Conservation (phyloP, 2,329 filamentous ascomycete species). For the Dothiorella sarmentorum region DNA sequence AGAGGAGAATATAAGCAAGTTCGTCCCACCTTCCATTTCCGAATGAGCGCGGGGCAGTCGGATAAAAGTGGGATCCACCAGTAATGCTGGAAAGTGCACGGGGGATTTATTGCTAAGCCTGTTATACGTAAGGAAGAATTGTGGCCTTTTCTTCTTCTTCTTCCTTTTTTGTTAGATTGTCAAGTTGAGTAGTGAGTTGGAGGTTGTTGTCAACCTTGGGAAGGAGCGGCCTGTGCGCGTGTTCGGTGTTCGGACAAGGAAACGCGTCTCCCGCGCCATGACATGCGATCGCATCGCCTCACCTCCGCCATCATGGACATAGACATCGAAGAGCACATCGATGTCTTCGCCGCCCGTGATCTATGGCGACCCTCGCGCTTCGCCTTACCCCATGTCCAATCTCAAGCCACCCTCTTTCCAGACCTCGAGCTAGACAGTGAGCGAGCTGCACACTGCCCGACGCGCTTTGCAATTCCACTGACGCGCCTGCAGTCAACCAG, state of each 20-base stretch:
- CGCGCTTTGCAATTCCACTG: constrained; percentile 24
- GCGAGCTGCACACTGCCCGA: constrained; percentile 26
- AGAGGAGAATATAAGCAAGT: not conserved
- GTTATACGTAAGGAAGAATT: too few relatives aligned
- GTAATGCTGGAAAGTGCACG: too few relatives aligned
- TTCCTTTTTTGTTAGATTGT: too few relatives aligned
- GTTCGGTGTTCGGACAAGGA: not conserved
- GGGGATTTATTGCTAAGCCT: too few relatives aligned
- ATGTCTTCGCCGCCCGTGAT: constrained; percentile 63
- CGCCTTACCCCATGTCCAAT: constrained; percentile 25
- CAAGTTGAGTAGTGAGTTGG: too few relatives aligned
- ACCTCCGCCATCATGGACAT: constrained; percentile 14
- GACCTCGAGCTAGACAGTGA: constrained; percentile 36
- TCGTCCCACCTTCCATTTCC: constrained; percentile 1
- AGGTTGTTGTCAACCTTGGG: too few relatives aligned
- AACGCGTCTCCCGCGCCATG: constrained; percentile 13
- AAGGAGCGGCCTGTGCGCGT: too few relatives aligned
- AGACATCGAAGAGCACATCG: constrained; percentile 35
- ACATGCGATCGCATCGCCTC: constrained; percentile 1
- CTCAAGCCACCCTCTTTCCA: constrained; percentile 30
- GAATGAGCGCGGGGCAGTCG: not conserved
- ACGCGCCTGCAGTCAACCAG: constrained; percentile 28
- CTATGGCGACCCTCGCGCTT: constrained; percentile 57
- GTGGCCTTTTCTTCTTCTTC: too few relatives aligned
- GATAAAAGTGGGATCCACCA: constrained; percentile 1